Evolutionary conservation across 108 stramenopile genomes (phyloP).

Genomic region (Pseudonitzschia delicatissima): DNA sequence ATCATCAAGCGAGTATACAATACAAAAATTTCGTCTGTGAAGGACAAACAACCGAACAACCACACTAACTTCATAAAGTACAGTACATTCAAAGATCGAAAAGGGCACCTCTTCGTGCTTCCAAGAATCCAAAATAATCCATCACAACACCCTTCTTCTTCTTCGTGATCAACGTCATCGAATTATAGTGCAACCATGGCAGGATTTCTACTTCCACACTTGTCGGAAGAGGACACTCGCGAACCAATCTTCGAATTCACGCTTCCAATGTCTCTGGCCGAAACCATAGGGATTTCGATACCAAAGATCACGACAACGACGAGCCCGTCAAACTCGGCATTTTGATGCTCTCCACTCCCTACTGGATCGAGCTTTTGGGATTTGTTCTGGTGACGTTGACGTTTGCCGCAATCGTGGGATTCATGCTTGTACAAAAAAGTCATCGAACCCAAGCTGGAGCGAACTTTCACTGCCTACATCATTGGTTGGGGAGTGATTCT

Average conservation of each 20-base stretch:
- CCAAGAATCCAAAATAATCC: too few species aligned
- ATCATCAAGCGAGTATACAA: too few species aligned
- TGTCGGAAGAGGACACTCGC: slow-evolving; percentile 13
- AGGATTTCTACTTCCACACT: not conserved
- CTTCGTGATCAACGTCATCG: too few species aligned
- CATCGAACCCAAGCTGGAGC: slow-evolving; percentile 7
- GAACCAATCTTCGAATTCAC: slow-evolving; percentile 13
- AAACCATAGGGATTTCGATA: too few species aligned
- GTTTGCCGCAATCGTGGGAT: slow-evolving; percentile 5
- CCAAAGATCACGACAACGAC: not conserved
- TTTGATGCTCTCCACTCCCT: slow-evolving; percentile 1
- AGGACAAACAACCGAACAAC: too few species aligned
- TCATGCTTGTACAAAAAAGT: slow-evolving; percentile 16
- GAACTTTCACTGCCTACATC: not conserved
- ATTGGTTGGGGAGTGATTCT: slow-evolving; percentile 20
- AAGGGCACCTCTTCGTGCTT: too few species aligned
- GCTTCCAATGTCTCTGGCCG: too few species aligned
- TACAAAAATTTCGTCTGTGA: too few species aligned
- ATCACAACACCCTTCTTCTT: too few species aligned
- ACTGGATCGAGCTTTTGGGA: slow-evolving; percentile 18
- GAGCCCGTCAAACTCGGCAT: not conserved
- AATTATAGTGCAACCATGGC: not conserved
- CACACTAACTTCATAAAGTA: too few species aligned
- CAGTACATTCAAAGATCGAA: too few species aligned
- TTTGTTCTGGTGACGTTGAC: slow-evolving; percentile 3